Percentiles rank a stretch among this genome's conserved stretches.
These are phyloP conservation scores for Colletotrichum filicis DNA, from an alignment of 2,329 filamentous ascomycete species.

Conservation along the genomic window DNA sequence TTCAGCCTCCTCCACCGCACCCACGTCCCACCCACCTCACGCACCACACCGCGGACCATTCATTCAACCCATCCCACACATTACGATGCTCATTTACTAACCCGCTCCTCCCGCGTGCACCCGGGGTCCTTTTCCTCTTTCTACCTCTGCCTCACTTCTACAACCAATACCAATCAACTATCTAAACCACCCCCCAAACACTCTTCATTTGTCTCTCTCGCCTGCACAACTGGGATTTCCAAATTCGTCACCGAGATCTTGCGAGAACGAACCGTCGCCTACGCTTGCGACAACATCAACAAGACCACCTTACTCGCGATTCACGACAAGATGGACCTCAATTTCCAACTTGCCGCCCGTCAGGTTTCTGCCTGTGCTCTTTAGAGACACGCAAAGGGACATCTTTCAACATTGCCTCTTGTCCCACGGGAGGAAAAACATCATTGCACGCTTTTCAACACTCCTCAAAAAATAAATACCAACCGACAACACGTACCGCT, in stretches of 20 bases:
- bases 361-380: constrained; percentile 32
- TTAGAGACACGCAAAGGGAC: constrained; percentile 29
- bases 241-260: constrained; percentile 27
- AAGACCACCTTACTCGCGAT: background rate
- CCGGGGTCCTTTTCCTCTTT: background rate
- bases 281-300: background rate
- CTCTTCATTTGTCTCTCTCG: background rate
- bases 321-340: constrained; percentile 36
- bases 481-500: background rate
- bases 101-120: constrained; percentile 26
- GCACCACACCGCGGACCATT: background rate
- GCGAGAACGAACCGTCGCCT: constrained; percentile 9
- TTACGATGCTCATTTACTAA: constrained; percentile 35
- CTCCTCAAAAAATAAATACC: background rate
- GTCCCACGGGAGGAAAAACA: constrained; percentile 16
- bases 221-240: background rate
- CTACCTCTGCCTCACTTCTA: background rate
- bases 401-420: constrained; percentile 26
- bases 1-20: constrained; percentile 8
- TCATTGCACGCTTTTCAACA: constrained; percentile 13
- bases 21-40: background rate
- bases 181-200: background rate
- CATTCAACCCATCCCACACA: constrained; percentile 17
- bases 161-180: background rate
- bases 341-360: constrained; percentile 36